Percentiles rank a stretch among this genome's conserved stretches.
phyloP scores from a whole-genome alignment of 2,329 filamentous ascomycete genomes.

The Proliferodiscus dingleyae region DNA sequence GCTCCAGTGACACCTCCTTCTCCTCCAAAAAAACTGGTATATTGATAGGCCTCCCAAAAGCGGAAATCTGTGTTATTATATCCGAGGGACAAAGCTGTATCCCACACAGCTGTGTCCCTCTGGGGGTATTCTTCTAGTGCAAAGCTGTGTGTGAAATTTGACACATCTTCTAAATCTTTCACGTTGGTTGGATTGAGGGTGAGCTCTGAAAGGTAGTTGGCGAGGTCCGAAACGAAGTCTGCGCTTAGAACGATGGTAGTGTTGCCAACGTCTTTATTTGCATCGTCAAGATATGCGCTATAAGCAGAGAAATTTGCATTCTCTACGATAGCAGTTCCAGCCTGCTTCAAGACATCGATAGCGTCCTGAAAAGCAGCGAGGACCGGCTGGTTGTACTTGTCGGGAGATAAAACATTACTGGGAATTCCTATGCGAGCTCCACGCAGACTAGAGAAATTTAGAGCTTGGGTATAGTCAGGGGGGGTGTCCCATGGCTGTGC shows the following conservation, averaged over 20 bases:
- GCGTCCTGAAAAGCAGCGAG: slow-evolving; percentile 52
- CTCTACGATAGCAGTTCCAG: slow-evolving; percentile 57
- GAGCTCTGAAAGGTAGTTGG: slow-evolving; percentile 52
- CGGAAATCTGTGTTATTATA: slow-evolving; percentile 50
- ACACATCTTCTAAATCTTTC: slow-evolving; percentile 8
- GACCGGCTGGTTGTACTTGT: slow-evolving; percentile 35
- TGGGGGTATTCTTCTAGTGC: slow-evolving; percentile 17
- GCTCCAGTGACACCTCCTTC: slow-evolving; percentile 62
- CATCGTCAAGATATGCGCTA: slow-evolving; percentile 37
- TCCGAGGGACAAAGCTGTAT: slow-evolving; percentile 43
- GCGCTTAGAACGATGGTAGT: slow-evolving; percentile 43
- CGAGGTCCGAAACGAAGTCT: slow-evolving; percentile 56
- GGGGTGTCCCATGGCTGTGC: slow-evolving; percentile 50
- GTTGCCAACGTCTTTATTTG: slow-evolving; percentile 26
- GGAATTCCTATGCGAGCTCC: slow-evolving; percentile 62
- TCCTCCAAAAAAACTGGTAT: slow-evolving; percentile 42
- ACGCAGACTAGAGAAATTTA: slow-evolving; percentile 46
- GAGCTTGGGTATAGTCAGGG: slow-evolving; percentile 58
- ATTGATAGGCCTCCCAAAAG: slow-evolving; percentile 53
- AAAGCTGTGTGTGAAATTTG: slow-evolving; percentile 12
- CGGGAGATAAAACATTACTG: slow-evolving; percentile 48
- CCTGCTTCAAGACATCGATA: slow-evolving; percentile 45
- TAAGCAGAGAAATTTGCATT: slow-evolving; percentile 54
- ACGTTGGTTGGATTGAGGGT: slow-evolving; percentile 26
- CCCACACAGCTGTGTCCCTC: slow-evolving; percentile 53